Evolutionary conservation across 2,329 filamentous ascomycete genomes (phyloP), one percentile per base, ranked within the genome.

Genomic region (Acrocalymma vagum): DNA sequence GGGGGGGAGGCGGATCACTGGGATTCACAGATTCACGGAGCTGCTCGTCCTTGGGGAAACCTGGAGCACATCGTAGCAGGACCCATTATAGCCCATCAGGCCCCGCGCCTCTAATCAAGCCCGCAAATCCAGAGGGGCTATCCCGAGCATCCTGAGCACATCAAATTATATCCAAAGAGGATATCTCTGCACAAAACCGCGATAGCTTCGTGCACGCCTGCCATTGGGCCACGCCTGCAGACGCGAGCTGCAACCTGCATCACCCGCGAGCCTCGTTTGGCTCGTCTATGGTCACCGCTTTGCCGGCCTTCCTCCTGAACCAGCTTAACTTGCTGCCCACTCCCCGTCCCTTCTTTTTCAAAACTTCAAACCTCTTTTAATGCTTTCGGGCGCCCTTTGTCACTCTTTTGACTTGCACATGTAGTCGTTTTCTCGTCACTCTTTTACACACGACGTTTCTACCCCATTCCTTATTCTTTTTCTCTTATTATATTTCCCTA

Each of bases 321-420:
- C 54, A 39, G 53, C 51, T 61, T 60, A 62, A 56, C 49, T 43
- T 53, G 51, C 51, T 44, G 51, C 50, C 60, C 60, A 62, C 53
- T 65, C 58, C 54, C 53, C 55, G 40, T 45, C 53, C 51, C 45
- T 50, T 52, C 45, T 49, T 52, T 53, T 53, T 48, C 55, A 44
- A 61, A 57, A 49, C 52, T 46, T 53, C 49, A 55, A 55, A 52
- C 53, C 50, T 50, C 38, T 54, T 51, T 62, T 65, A 61, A 65
- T 67, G 65, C 63, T 63, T 60, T 51, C 58, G 59, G 51, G 60
- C 61, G 45, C 52, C 54, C 55, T 47, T 52, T 48, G 62, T 64
- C 61, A 50, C 58, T 68, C 65, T 54, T 65, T 67, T 55, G 60
- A 51, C 58, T 55, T 68, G 56, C 65, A 51, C 62, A 50, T 63